Base-by-base conservation (phyloP, 2,329 filamentous ascomycete species). In the Fusarium proliferatum region DNA sequence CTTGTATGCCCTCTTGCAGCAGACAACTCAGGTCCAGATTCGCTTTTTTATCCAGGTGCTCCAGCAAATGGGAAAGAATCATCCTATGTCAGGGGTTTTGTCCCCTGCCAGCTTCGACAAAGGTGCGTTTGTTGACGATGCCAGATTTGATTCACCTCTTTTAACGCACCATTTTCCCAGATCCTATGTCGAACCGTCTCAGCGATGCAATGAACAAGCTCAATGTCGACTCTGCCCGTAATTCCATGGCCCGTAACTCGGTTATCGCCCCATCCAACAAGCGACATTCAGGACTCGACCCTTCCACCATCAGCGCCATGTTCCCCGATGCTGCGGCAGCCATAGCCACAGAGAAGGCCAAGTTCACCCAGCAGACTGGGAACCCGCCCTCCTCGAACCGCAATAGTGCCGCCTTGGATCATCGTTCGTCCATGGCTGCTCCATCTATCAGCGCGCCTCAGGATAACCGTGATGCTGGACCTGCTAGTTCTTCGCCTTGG, bases 11-110 rank as follows among this genome's bases (percentile, higher is more conserved):
- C 87, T 99, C 77, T 88, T 99, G 68, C 96, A 99, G 86, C 96
- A 99, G 87, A 98, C 96, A 10, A 99, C 96, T 9, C 96, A 98
- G 84, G 96, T 99, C 70, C 96, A 99, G 85, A 97, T 98, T 80
- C 92, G 96, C 62, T 99, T 99, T 88, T 99, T 99, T 85, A 98
- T 98, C 77, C 96, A 98, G 84, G 95, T 99, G 52, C 87, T 99
- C 77, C 95, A 98, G 86, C 96, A 99, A 83, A 99, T 98, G 96
- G 95, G 95, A 73, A 97, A 98, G 86, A 97, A 92, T 79, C 95
- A 98, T 82, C 96, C 96, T 34, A 97, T 98, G 94, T 97, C 96
- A 41, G 94, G 96, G 60, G 93, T 99, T 42, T 84, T 99, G 59
- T 98, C 96, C 34, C 96, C 96, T 36, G 93, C 96, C 62, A 97